phyloP scores from a whole-genome alignment of 2,329 filamentous ascomycete species.

The Pseudonectria foliicola region DNA sequence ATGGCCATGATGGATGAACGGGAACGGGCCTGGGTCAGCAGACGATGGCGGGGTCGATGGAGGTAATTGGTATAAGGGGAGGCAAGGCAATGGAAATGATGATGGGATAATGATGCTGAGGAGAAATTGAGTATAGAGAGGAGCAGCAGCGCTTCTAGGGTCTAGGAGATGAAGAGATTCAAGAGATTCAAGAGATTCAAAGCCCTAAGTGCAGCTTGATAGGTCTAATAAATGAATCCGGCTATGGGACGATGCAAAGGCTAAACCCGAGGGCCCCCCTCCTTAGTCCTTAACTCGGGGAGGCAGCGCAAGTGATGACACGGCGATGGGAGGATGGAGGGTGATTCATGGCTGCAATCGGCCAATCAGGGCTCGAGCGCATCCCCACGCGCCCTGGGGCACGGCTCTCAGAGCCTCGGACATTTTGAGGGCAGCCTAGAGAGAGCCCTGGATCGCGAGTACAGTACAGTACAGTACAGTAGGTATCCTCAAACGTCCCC shows the following conservation, averaged over 20 bases:
- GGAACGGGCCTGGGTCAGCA: not conserved
- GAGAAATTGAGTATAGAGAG: not conserved
- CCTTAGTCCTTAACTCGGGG: not conserved
- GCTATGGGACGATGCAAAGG: conserved; percentile 6
- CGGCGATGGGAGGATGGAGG: not conserved
- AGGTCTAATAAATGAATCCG: conserved; percentile 2
- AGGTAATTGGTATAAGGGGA: conserved; percentile 4
- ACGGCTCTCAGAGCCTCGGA: too few relatives aligned
- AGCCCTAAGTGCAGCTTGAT: not conserved
- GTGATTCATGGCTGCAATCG: conserved; percentile 16
- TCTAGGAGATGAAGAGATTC: conserved; percentile 2
- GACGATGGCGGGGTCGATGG: too few relatives aligned
- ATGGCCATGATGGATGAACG: conserved; percentile 47
- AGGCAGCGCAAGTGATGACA: conserved; percentile 10
- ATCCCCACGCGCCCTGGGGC: conserved; percentile 8
- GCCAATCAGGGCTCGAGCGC: conserved; percentile 27
- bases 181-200: not conserved
- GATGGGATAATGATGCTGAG: not conserved
- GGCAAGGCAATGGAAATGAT: conserved; percentile 1
- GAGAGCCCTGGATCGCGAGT: too few relatives aligned
- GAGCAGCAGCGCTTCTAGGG: not conserved
- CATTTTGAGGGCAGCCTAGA: too few relatives aligned
- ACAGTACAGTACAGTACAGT: too few relatives aligned
- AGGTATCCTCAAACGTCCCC: too few relatives aligned
- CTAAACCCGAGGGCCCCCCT: conserved; percentile 1